phyloP scores from a whole-genome alignment of 2,329 filamentous ascomycete genomes.

The Metarhizium humberi region DNA sequence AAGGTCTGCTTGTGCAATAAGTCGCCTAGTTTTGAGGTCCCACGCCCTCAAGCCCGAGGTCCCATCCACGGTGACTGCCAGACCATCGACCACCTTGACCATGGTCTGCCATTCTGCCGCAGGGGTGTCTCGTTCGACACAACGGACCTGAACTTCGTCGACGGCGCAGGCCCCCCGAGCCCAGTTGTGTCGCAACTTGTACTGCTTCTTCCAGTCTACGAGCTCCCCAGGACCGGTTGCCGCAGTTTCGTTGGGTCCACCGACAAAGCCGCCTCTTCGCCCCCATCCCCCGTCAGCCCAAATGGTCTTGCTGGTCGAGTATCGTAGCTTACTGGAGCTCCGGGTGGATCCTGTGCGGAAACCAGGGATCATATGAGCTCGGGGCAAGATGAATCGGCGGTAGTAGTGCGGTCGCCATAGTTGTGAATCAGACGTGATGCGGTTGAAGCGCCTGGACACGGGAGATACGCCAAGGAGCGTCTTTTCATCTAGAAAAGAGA shows the following conservation, averaged over 20 bases:
- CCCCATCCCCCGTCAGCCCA: slow-evolving; percentile 34
- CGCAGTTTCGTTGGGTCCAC: slow-evolving; percentile 39
- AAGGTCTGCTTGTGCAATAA: slow-evolving; percentile 44
- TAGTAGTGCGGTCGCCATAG: slow-evolving; percentile 91
- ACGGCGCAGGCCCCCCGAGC: slow-evolving; percentile 70
- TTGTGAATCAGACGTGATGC: slow-evolving; percentile 70
- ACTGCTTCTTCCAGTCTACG: slow-evolving; percentile 81
- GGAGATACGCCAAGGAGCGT: slow-evolving; percentile 54
- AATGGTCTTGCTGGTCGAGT: slow-evolving; percentile 31
- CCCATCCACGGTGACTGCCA: slow-evolving; percentile 68
- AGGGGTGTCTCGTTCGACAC: slow-evolving; percentile 21
- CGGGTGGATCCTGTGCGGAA: slow-evolving; percentile 31
- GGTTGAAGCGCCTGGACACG: slow-evolving; percentile 67
- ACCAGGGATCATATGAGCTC: slow-evolving; percentile 66
- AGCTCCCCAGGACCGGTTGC: slow-evolving; percentile 16
- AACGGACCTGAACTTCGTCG: slow-evolving; percentile 58
- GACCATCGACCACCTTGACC: slow-evolving; percentile 66
- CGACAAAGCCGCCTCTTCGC: slow-evolving; percentile 29
- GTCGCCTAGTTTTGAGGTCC: slow-evolving; percentile 55
- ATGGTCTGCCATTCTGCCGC: slow-evolving; percentile 46
- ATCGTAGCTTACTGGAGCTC: slow-evolving; percentile 29
- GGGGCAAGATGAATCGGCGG: slow-evolving; percentile 72
- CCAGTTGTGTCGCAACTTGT: slow-evolving; percentile 88
- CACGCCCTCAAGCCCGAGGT: slow-evolving; percentile 66
- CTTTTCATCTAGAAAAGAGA: slow-evolving; percentile 63